Base-by-base conservation (phyloP, 2,329 filamentous ascomycete genomes). In the Colletotrichum musicola region DNA sequence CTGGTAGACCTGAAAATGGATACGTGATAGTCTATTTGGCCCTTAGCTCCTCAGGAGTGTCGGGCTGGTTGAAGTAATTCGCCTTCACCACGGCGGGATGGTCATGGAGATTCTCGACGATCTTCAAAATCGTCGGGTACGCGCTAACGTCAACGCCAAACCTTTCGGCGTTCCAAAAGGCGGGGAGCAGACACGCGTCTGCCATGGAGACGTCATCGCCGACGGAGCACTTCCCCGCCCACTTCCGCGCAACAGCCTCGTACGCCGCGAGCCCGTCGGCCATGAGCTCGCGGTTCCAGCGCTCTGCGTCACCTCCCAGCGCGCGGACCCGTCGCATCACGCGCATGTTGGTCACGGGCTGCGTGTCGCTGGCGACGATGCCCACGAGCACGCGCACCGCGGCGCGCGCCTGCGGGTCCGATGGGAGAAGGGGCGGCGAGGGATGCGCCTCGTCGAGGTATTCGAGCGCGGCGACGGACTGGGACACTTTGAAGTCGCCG, bases 381-480 rank as follows among this genome's bases (percentile, higher is more conserved):
- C 79, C 74, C 4, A 84, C 82, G 9, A 92, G 77, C 4, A 84
- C 82, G 16, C 89, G 84, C 0, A 88, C 86, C 3, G 77, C 74
- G 0, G 88, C 88, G 18, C 89, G 81, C 0, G 71, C 74, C 3
- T 77, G 72, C 0, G 80, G 75, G 27, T 86, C 77, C 0, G 78
- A 76, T 0, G 88, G 88, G 0, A 90, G 81, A 1, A 90, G 80
- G 0, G 79, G 72, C 0, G 73, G 67, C 0, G 79, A 73, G 0
- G 85, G 83, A 50, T 84, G 83, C 1, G 77, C 76, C 71, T 91
- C 88, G 55, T 90, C 88, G 3, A 91, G 81, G 70, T 86, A 91
- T 73, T 91, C 88, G 4, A 91, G 80, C 0, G 88, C 88, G 1
- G 89, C 86, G 42, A 89, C 75, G 4, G 87, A 90, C 73, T 90